Conservation (phyloP, 2,329 filamentous ascomycete genomes). For the Fusarium sacchari region DNA sequence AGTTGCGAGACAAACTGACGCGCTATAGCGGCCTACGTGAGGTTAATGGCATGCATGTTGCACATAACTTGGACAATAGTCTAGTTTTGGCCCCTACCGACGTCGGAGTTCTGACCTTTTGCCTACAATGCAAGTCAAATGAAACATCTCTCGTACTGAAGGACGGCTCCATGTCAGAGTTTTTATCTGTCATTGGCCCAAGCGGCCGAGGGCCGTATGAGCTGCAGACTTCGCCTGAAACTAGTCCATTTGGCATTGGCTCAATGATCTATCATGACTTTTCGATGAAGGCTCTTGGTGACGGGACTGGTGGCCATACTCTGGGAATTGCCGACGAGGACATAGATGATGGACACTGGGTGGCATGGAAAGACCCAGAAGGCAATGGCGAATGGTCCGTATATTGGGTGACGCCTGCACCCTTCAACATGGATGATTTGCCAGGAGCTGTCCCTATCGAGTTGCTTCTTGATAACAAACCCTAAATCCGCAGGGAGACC, state of each 20-base stretch:
- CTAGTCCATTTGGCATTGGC: neutral
- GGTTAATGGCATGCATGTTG: neutral
- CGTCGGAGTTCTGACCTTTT: rapidly evolving
- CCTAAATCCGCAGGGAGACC: rapidly evolving
- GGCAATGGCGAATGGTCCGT: neutral
- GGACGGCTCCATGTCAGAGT: neutral
- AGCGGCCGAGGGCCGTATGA: neutral
- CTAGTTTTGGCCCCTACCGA: neutral
- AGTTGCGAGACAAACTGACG: neutral
- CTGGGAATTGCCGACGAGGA: neutral
- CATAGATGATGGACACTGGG: neutral
- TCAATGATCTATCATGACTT: neutral
- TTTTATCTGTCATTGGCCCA: neutral
- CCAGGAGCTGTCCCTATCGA: neutral
- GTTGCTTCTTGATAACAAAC: neutral
- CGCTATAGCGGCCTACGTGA: neutral
- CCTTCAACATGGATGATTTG: neutral
- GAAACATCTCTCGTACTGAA: neutral
- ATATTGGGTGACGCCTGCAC: neutral
- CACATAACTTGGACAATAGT: neutral
- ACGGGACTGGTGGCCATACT: rapidly evolving
- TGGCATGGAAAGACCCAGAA: neutral
- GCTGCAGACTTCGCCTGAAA: neutral
- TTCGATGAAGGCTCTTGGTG: neutral
- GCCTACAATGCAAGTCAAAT: neutral